Base-by-base conservation (phyloP, 345 rosid species). In the Eucalyptus rudis region DNA sequence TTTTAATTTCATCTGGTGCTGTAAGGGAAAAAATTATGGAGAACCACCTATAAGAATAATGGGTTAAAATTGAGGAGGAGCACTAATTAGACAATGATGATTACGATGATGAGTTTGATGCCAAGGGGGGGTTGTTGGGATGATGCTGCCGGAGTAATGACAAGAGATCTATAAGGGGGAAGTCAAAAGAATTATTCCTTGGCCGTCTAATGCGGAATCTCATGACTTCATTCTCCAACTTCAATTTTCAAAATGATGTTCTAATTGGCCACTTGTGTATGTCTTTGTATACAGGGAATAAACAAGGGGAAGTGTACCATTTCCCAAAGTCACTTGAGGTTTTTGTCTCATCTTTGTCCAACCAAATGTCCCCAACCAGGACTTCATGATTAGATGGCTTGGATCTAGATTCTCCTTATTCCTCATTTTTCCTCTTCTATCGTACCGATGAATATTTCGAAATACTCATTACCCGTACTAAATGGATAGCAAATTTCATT, bases 81-180 rank as follows among this genome's bases (percentile, higher is more conserved):
- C 83, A 76, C 83, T 20, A 76, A 76, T 76, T 11, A 25, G 83
- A 76, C 83, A 68, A 76, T 76, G 36, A n/a, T n/a, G 47, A 90
- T 91, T 52, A 22, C 24, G 91, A 93, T 89, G 51, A 89, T 2
- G 89, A 88, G 76, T 90, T 92, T 93, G 95, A 93, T 93, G 22
- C 94, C 90, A 24, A 40, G 11, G 79, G 43, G 49, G 86, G 47
- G 81, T 58, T 54, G 90, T 87, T 81, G 91, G 90, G 81, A 49
- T n/a, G 95, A 93, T 93, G 44, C 94, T 80, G 90, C 89, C 64
- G 12, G 50, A 12, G 90, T 87, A 92, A 89, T 14, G 95, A 91
- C 96, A 94, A 93, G 80, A 12, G 11, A 44, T 1, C 16, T 40
- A 4, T 12, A 13, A 12, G 33, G 68, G n/a, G 40, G 25, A 40